Evolutionary conservation across 305 asterid genomes (phyloP), one percentile per base, ranked within the genome.

Genomic region (Solanum chacoense): DNA sequence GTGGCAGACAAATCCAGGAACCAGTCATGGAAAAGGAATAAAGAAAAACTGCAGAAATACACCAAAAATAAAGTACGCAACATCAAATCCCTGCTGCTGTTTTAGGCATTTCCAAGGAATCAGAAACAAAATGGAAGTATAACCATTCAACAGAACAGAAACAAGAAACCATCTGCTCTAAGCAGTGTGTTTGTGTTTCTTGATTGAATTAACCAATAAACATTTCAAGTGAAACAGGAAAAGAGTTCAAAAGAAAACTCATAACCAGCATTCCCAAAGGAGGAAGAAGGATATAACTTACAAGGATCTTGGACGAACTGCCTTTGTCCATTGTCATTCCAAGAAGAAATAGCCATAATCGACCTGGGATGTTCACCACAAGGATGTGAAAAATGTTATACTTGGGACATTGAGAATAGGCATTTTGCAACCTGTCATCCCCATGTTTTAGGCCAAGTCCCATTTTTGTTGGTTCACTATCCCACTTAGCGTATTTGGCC

Each of bases 241-340:
- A 74, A 87, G 45, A 50, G 45, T 75, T 63, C 72, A 38, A 45
- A 65, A 37, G 10, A 63, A 34, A 87, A 87, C 14, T 86, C 78
- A 38, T 37, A 35, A 42, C 80, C 69, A 77, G 50, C 86, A 71
- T 65, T 10, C 14, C 9, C 37, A 65, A 59, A n/a, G 28, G 29
- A 14, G 67, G 38, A 26, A 75, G 16, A 71, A 38, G 24, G 14
- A 79, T 79, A 38, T 71, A 89, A 91, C 98, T 96, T 92, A 97
- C 99, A 90, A 88, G 99, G 97, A 94, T 97, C 99, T 28, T 96
- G 97, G 86, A 97, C 99, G 89, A 93, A 97, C 91, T 97, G 98
- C 91, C 89, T 94, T 91, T 97, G 99, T 73, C 99, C 99, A 90
- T 97, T 96, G 94, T 97, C 99, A 93, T 97, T 96, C 99, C 99